These are phyloP conservation scores for Naganishia cerealis DNA, from an alignment of 1,284 basidiomycete species.

Conservation along the genomic window DNA sequence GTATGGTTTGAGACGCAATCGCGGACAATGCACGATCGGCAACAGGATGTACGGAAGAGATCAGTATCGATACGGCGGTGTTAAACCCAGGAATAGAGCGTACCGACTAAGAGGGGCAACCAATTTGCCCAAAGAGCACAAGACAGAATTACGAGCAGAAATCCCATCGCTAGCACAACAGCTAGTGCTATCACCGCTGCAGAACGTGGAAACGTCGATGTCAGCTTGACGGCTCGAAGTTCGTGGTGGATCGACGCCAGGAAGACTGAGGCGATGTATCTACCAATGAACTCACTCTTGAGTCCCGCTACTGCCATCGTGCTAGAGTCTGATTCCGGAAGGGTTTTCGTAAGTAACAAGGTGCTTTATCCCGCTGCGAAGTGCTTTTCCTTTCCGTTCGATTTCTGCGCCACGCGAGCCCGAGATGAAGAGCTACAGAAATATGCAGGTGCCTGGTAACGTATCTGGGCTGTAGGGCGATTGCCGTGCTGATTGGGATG, in stretches of 20 bases:
- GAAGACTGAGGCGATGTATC: background rate
- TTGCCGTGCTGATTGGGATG: background rate
- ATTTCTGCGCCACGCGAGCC: background rate
- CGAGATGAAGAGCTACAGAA: background rate
- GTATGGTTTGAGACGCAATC: conserved; percentile 18
- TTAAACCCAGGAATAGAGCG: conserved; percentile 49
- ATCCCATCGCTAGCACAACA: conserved; percentile 93
- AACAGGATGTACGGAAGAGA: background rate
- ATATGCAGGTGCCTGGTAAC: background rate
- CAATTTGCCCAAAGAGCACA: conserved; percentile 96
- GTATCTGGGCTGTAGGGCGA: background rate
- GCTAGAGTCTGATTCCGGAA: background rate
- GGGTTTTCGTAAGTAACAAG: background rate
- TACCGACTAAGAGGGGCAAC: conserved; percentile 94
- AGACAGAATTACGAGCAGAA: conserved; percentile 94
- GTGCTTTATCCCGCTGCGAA: background rate
- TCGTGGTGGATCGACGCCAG: background rate
- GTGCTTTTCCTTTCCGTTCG: background rate
- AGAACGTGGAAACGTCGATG: background rate
- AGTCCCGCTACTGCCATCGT: conserved; percentile 29
- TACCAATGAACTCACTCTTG: conserved; percentile 12
- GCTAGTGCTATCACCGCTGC: conserved; percentile 88
- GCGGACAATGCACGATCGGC: background rate
- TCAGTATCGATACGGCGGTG: background rate
- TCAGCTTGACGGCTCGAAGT: background rate